These are phyloP conservation scores for Aureobasidium sp. DNA, from an alignment of 2,329 filamentous ascomycete genomes.

Conservation along the genomic window DNA sequence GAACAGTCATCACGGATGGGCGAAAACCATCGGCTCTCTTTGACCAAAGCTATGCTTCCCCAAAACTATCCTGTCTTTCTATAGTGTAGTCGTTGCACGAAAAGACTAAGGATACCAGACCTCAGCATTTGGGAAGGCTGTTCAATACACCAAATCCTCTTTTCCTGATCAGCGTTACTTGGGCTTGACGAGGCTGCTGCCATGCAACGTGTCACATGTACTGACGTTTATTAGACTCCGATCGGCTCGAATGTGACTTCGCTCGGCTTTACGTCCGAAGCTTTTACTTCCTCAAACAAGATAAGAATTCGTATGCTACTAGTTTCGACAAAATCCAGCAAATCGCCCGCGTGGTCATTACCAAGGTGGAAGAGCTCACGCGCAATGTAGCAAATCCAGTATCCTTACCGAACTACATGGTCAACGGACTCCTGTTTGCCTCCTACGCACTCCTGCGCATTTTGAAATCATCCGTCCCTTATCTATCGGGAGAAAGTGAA, in stretches of 20 bases:
- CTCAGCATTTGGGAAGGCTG: too few species aligned
- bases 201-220: not conserved
- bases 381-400: not conserved
- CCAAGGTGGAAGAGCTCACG: not conserved
- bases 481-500: not conserved
- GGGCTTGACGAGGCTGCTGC: too few species aligned
- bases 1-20: too few species aligned
- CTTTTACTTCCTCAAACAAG: slow-evolving; percentile 5
- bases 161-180: too few species aligned
- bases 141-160: too few species aligned
- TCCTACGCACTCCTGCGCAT: slow-evolving; percentile 1
- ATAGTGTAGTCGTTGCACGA: too few species aligned
- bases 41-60: too few species aligned
- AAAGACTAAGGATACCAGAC: too few species aligned
- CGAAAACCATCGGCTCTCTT: too few species aligned
- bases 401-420: not conserved
- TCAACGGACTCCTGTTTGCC: not conserved
- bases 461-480: not conserved
- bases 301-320: not conserved
- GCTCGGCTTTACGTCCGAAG: not conserved
- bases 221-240: not conserved
- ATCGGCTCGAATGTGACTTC: not conserved
- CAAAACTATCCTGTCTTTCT: too few species aligned
- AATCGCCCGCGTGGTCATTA: not conserved
- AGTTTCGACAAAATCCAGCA: not conserved